Conservation (phyloP, 805 yeast species). For the Starmerella cellae region DNA sequence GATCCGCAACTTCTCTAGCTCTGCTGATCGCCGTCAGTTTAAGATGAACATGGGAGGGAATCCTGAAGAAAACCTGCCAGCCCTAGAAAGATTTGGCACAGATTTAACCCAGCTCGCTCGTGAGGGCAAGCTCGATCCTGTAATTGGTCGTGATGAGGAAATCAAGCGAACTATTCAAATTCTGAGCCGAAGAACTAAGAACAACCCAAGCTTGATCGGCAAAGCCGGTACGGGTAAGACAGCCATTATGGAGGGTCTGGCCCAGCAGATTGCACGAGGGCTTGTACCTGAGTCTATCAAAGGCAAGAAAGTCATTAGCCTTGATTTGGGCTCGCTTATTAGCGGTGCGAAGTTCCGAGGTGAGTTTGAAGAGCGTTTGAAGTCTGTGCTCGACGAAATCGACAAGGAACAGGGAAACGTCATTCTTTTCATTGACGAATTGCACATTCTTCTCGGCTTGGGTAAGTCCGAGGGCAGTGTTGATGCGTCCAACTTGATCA, state of each 20-base stretch:
- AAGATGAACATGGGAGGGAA: constrained; percentile 15
- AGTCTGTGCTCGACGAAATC: constrained; percentile 88
- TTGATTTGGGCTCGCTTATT: constrained; percentile 78
- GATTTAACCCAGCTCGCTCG: constrained; percentile 77
- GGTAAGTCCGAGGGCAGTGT: constrained; percentile 95
- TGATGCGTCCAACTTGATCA: constrained; percentile 85
- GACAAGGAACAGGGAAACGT: constrained; percentile 78
- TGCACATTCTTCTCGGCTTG: constrained; percentile 98
- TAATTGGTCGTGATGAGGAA: constrained; percentile 93
- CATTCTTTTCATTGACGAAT: constrained; percentile 88
- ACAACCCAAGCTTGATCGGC: constrained; percentile 90
- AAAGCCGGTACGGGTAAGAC: constrained; percentile 98
- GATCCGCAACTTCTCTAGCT: constrained; percentile 2
- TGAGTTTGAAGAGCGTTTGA: constrained; percentile 93
- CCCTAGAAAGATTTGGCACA: constrained; percentile 71
- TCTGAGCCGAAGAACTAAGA: constrained; percentile 80
- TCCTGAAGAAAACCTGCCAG: constrained; percentile 37
- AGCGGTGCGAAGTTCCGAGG: constrained; percentile 95
- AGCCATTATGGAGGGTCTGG: constrained; percentile 90
- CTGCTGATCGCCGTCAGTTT: constrained; percentile 9
- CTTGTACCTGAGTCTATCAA: constrained; percentile 94
- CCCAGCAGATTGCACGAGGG: constrained; percentile 79
- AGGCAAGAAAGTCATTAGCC: constrained; percentile 65
- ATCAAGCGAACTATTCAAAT: constrained; percentile 87
- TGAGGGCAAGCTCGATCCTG: constrained; percentile 89